Evolutionary conservation across 768 basidiomycete species (phyloP).

Genomic region (Collybia sp.): DNA sequence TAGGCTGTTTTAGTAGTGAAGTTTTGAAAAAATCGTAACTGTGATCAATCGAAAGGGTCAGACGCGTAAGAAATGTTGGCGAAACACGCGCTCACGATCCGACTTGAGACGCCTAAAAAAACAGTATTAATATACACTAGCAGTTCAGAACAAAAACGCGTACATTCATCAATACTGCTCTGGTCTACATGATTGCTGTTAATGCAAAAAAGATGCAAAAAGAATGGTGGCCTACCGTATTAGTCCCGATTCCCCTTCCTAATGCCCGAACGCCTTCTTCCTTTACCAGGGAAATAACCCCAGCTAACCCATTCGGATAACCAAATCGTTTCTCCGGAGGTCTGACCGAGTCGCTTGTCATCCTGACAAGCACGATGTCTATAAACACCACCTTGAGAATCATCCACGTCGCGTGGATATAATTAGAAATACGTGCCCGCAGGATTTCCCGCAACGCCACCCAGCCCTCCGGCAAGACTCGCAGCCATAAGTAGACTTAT

Average conservation of each 20-base stretch:
- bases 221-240: conserved; percentile 45
- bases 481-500: conserved; percentile 58
- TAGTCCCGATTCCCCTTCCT: conserved; percentile 72
- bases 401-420: conserved; percentile 1
- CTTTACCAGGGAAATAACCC: conserved; percentile 58
- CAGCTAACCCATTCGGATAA: conserved; percentile 76
- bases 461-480: conserved; percentile 71
- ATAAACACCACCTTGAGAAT: conserved; percentile 3
- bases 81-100: conserved; percentile 64
- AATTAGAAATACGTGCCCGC: conserved; percentile 40
- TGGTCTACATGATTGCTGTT: conserved; percentile 28
- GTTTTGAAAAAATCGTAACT: conserved; percentile 80
- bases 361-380: conserved; percentile 77
- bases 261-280: conserved; percentile 71
- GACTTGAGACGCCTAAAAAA: conserved; percentile 66
- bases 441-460: conserved; percentile 84
- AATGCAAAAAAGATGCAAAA: conserved; percentile 6
- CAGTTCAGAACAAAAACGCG: conserved; percentile 19
- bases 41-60: background rate
- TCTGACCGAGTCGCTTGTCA: conserved; percentile 83
- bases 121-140: conserved; percentile 3
- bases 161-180: conserved; percentile 77
- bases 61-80: background rate
- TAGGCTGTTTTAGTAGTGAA: conserved; percentile 41
- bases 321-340: conserved; percentile 70